Evolutionary conservation across 805 yeast genomes (phyloP), one percentile per base, ranked within the genome.

Genomic region (Spathaspora boniae): DNA sequence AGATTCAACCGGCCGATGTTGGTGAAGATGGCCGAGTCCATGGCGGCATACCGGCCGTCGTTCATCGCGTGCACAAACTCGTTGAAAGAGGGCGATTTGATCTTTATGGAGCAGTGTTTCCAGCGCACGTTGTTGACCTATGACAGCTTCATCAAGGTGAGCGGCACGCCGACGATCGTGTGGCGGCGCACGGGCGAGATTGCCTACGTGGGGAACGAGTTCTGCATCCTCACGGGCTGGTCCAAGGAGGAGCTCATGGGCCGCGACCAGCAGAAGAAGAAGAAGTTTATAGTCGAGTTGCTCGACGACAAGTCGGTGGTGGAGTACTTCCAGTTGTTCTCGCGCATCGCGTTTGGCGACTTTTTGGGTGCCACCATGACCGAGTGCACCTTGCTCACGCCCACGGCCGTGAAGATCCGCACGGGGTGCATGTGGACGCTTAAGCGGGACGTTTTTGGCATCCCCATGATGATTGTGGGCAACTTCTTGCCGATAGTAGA

Each of bases 161-260:
- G 87, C 22, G 97, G 97, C 0, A 91, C 97, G 0, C 98, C 98
- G 2, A 88, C 96, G 0, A 75, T 91, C 16, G 91, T 88, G 3
- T 91, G 98, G 98, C 69, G 98, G 46, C 72, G 98, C 35, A 88
- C 96, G 1, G 96, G 96, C 6, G 96, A 91, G 56, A 84, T 91
- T 9, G 93, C 96, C 0, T 91, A 89, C 41, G 95, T 89, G 3
- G 95, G 95, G n/a, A 85, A 85, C 45, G 98, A 91, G 58, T 91
- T 91, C 55, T 82, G 93, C 47, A 76, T 86, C 12, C 65, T 91
- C 14, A 87, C 97, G 0, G 97, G 98, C 1, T 91, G 97, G 97
- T 63, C 80, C 5, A 73, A 74, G 47, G 82, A 78, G 21, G 82
- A 80, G 41, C 59, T 91, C 19, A 58, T 88, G 35, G 58, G 62